A percentile compares a stretch with the other conserved stretches of the same genome.
Evolutionary conservation across 768 basidiomycete genomes (phyloP).

Genomic region (Fibroporia radiculosa): DNA sequence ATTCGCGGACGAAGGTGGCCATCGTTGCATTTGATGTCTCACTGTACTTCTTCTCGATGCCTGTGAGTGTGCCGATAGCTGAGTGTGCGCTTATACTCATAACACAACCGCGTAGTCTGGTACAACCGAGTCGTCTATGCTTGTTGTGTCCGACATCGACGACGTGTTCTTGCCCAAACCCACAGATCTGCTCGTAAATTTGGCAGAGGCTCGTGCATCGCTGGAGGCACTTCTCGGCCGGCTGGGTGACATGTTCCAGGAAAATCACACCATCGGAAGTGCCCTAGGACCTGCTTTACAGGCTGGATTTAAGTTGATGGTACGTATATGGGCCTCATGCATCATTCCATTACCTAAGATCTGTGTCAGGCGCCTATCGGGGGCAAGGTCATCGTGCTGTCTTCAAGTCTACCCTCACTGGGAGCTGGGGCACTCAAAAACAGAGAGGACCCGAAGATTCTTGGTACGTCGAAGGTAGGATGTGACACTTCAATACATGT

Average conservation of each 20-base stretch:
- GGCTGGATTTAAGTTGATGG: constrained; percentile 94
- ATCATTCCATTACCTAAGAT: not conserved
- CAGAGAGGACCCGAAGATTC: constrained; percentile 91
- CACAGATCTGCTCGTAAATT: constrained; percentile 90
- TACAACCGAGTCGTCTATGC: constrained; percentile 78
- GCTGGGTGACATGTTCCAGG: constrained; percentile 95
- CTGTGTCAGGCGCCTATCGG: constrained; percentile 72
- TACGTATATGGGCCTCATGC: constrained; percentile 22
- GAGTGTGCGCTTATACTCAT: not conserved
- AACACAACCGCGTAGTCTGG: constrained; percentile 40
- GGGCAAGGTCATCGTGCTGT: constrained; percentile 86
- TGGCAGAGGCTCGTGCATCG: constrained; percentile 73
- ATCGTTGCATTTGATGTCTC: constrained; percentile 89
- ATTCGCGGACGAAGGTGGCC: constrained; percentile 85
- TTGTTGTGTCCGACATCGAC: constrained; percentile 94
- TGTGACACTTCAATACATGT: too few species aligned
- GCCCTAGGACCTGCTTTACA: constrained; percentile 93
- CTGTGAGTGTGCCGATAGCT: constrained; percentile 36
- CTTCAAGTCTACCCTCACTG: constrained; percentile 77
- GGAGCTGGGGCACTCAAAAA: constrained; percentile 93
- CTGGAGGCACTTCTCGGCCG: constrained; percentile 77
- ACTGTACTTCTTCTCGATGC: constrained; percentile 94
- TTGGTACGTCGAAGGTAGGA: constrained; percentile 85
- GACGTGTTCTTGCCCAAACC: constrained; percentile 98
- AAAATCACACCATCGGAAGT: constrained; percentile 88